Percentiles rank a stretch among this genome's conserved stretches.
Evolutionary conservation across 306 rosid genomes (phyloP).

Genomic region (Cicer pinnatifidum): DNA sequence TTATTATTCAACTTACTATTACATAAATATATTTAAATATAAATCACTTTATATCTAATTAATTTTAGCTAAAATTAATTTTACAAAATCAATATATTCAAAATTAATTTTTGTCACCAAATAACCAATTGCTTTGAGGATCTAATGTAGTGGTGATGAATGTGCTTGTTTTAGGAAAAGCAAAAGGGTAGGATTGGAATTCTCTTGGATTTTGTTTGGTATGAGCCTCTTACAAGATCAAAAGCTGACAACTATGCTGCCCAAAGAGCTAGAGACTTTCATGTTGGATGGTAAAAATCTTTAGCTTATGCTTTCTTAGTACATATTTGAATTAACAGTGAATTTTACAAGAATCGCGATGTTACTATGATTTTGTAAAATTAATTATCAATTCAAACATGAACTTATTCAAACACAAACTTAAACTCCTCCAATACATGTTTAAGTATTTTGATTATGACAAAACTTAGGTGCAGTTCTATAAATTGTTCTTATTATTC

Average conservation of each 20-base stretch:
- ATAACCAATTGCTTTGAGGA: not conserved
- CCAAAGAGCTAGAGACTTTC: constrained; percentile 95
- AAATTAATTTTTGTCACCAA: too few species aligned
- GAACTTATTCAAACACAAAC: not conserved
- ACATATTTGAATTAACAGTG: too few species aligned
- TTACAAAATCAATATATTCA: too few species aligned
- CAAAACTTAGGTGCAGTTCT: not conserved
- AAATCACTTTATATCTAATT: too few species aligned
- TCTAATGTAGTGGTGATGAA: constrained; percentile 25
- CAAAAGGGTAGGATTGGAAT: constrained; percentile 87
- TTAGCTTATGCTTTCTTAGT: not conserved
- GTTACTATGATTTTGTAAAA: too few species aligned
- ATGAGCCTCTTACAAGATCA: constrained; percentile 84
- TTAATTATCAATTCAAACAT: too few species aligned
- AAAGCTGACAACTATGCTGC: constrained; percentile 90
- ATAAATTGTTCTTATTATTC: not conserved
- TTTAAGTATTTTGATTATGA: not conserved
- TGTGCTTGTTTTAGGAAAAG: constrained; percentile 55
- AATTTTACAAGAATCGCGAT: too few species aligned
- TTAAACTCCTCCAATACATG: not conserved
- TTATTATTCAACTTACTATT: too few species aligned
- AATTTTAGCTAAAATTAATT: too few species aligned
- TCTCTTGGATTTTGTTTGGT: constrained; percentile 89
- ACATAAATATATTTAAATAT: too few species aligned
- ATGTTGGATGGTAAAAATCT: constrained; percentile 80